Evolutionary conservation across 2,329 filamentous ascomycete genomes (phyloP), one percentile per base, ranked within the genome.

Genomic region (Alternaria sp.): DNA sequence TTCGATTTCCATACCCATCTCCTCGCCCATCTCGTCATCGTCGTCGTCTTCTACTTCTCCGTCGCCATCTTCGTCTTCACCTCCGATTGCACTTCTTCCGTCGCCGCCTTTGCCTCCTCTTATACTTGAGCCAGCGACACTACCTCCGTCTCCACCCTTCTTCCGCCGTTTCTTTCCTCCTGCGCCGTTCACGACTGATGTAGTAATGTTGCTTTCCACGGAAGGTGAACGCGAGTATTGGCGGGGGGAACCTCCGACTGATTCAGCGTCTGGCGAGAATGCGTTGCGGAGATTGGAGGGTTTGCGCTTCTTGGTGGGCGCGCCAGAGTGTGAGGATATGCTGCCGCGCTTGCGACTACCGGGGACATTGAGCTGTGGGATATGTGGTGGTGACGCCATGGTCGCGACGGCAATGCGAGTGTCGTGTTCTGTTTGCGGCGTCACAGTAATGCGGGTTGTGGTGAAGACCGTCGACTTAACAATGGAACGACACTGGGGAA

Each of bases 231-330:
- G 86, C 18, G 83, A 83, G 65, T 79, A 82, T 32, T 60, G 58
- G 41, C 85, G 85, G 3, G 86, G 87, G 22, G 83, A 79, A n/a
- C 75, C 78, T 20, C 78, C 75, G 20, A 79, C 58, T 9, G 59
- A 61, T 56, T 77, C 74, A 55, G 87, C 82, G 60, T 88, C 89
- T 27, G 91, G 91, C 0, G 91, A 90, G 73, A 93, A 95, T 0
- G 91, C 93, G 5, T 92, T 94, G 40, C 92, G 90, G 2, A 95
- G 86, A 4, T 89, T 85, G 12, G 90, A 92, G 6, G 89, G 85
- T 74, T 94, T 94, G 73, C 91, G 89, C 48, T 90, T 89, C 75
- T 92, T 92, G 36, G 16, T 81, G 16, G 57, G 54, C 76, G 68
- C 66, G 49, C 64, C 62, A 5, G 81, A 83, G 46, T 83, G 80